These are phyloP conservation scores for Quambalaria eucalypti DNA, from an alignment of 1,284 basidiomycete genomes.

Conservation along the genomic window DNA sequence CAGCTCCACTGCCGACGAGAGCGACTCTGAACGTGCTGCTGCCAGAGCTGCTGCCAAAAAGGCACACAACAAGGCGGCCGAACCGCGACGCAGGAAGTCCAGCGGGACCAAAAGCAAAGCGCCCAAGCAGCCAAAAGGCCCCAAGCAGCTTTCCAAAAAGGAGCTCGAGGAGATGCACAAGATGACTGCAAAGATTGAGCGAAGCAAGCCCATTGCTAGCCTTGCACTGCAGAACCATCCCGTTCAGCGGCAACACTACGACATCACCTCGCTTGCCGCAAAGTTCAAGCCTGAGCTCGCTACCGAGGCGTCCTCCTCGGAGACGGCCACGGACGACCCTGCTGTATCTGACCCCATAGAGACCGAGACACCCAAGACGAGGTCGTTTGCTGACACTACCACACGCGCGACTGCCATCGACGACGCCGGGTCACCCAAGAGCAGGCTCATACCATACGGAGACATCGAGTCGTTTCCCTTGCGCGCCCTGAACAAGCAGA, in stretches of 20 bases:
- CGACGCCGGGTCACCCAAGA: too few species aligned
- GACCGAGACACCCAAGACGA: too few species aligned
- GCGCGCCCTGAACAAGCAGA: too few species aligned
- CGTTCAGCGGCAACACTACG: not conserved
- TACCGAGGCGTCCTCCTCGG: too few species aligned
- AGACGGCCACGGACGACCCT: too few species aligned
- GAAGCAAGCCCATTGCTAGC: conserved; percentile 14
- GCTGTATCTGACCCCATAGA: not conserved
- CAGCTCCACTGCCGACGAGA: not conserved
- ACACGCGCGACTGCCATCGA: too few species aligned
- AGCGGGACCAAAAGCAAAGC: not conserved
- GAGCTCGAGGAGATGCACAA: conserved; percentile 35
- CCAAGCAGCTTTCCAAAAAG: conserved; percentile 30
- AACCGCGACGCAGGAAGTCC: not conserved
- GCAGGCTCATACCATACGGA: too few species aligned
- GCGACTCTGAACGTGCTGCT: not conserved
- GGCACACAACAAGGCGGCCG: not conserved
- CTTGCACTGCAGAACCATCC: not conserved
- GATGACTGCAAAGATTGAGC: conserved; percentile 27
- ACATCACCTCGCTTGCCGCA: not conserved
- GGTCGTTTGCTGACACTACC: too few species aligned
- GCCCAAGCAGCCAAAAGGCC: not conserved
- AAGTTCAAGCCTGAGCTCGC: not conserved
- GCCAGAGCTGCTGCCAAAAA: not conserved
- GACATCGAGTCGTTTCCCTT: too few species aligned